Evolutionary conservation across 2,329 filamentous ascomycete genomes (phyloP).

Genomic region (Exophiala xenobiotica): DNA sequence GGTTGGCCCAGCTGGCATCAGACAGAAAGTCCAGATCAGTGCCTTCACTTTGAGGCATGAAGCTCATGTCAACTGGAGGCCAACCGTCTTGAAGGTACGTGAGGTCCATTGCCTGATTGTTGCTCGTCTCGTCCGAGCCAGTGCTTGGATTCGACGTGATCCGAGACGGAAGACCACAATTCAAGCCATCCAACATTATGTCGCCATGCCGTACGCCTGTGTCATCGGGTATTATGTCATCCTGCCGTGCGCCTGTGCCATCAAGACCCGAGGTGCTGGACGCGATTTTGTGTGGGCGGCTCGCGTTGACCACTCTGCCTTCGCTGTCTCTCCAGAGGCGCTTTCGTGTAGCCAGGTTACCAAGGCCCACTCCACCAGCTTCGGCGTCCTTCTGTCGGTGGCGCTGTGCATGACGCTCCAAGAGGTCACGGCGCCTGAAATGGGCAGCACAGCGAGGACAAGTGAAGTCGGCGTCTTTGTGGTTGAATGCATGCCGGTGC

Average conservation of each 20-base stretch:
- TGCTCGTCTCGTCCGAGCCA: neutral
- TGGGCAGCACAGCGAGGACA: conserved; percentile 60
- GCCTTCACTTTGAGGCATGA: neutral
- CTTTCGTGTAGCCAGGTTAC: conserved; percentile 50
- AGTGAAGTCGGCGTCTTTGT: conserved; percentile 52
- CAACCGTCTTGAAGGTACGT: neutral
- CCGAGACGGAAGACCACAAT: neutral
- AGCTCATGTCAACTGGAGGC: neutral
- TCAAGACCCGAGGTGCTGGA: neutral
- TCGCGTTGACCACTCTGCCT: conserved; percentile 46
- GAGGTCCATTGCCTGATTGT: neutral
- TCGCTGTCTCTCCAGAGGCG: conserved; percentile 48
- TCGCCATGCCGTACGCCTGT: neutral
- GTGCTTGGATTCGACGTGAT: neutral
- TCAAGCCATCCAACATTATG: neutral
- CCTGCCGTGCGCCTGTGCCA: neutral
- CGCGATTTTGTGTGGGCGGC: neutral
- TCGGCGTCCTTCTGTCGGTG: conserved; percentile 53
- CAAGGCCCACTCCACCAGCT: conserved; percentile 47
- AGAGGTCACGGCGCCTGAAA: conserved; percentile 59
- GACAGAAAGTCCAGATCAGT: neutral
- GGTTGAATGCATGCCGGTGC: conserved; percentile 57
- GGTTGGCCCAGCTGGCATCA: neutral
- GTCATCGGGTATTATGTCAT: too few species aligned
- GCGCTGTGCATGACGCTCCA: conserved; percentile 57